Evolutionary conservation across 1,284 basidiomycete genomes (phyloP), one percentile per base, ranked within the genome.

Genomic region (Ganoderma resinaceum): DNA sequence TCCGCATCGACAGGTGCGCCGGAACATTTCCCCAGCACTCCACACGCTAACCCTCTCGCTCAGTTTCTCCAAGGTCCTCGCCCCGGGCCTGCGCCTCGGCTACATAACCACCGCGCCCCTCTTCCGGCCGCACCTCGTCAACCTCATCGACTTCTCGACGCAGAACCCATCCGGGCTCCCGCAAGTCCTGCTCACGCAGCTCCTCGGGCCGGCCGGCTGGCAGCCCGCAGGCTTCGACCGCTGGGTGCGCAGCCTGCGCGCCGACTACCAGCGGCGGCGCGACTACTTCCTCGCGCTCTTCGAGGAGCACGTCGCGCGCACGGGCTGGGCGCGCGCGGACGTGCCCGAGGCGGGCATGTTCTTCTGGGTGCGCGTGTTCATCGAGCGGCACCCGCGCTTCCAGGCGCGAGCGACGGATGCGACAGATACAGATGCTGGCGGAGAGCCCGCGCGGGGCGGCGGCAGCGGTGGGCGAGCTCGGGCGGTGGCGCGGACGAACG

Each of bases 341-440:
- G 74, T 77, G 5, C 82, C 83, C 11, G 76, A 78, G 52, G 82
- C 80, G 23, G 83, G 83, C 33, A 85, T 85, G 83, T 85, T 84
- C 73, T 70, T 81, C 57, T 82, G 80, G 80, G 75, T 80, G 63
- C 74, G 76, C 53, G 74, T 83, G 31, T 70, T 79, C 68, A 33
- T 82, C 53, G 73, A 78, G 58, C 72, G 73, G 49, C 82, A 83
- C 68, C 80, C 80, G 52, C 75, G 79, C 5, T 82, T 75, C 66
- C 55, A 37, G 3, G 14, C 23, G 9, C 2, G 46, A 9, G 46
- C 46, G 46, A 18, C 31, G 23, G 20, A 23, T 49, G 1, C 20
- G 8, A 43, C 43, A n/a, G 43, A 23, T 23, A 7, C 40, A n/a
- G n/a, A n/a, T n/a, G n/a, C 11, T 5, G 52, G 31, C 52, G 26